Evolutionary conservation across 192 early-diverging fungal genomes (phyloP), one percentile per base, ranked within the genome.

Genomic region (Radiomyces spectabilis): DNA sequence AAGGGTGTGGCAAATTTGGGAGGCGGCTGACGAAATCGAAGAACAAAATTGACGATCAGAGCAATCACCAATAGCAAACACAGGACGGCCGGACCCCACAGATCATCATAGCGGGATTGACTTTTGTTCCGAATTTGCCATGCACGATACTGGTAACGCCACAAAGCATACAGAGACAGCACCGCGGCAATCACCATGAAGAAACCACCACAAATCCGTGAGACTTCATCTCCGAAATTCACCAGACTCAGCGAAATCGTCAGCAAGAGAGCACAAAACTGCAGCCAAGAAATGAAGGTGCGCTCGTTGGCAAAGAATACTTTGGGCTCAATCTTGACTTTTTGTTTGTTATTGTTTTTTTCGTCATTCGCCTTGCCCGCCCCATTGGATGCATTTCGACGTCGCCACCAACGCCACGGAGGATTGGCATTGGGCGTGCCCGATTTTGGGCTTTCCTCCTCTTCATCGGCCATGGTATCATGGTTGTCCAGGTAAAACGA

Each of bases 271-370:
- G 86, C 82, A 6, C 86, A 78, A 67, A 93, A 90, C 59, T 88
- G 86, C 35, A 93, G 74, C 91, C 91, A 95, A 3, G 91, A 84
- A 35, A 94, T 70, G 50, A 94, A 93, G 1, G 93, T 95, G 18
- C 93, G 80, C 70, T 95, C 93, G 62, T 96, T 96, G 29, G 92
- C 92, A 68, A 96, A 94, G 63, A 92, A 94, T 10, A 94, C 87
- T 56, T 96, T 96, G 51, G 90, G 90, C 37, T 92, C 88, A n/a
- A 91, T 77, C n/a, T n/a, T n/a, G n/a, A n/a, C n/a, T n/a, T n/a
- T n/a, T n/a, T n/a, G n/a, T n/a, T n/a, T n/a, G n/a, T n/a, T n/a
- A n/a, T n/a, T n/a, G n/a, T n/a, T n/a, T n/a, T n/a, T n/a, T n/a
- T n/a, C n/a, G n/a, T n/a, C n/a, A n/a, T n/a, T n/a, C n/a, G n/a